Evolutionary conservation across 1,284 basidiomycete species (phyloP), one percentile per base, ranked within the genome.

Genomic region (Peniophora sp.): DNA sequence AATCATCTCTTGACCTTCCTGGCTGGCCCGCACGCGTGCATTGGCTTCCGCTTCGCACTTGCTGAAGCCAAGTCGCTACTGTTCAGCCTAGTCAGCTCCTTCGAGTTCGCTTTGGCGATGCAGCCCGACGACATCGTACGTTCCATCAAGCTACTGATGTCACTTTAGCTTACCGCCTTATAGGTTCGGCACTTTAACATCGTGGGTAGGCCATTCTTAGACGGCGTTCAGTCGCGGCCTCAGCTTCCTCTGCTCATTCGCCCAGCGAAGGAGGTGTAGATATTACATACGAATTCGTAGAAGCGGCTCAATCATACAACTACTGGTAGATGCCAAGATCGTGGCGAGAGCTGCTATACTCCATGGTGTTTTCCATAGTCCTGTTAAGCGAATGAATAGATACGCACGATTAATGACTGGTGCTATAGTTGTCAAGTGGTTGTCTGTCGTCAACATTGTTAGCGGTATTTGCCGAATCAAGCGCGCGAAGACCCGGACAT

Each of bases 31-130:
- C 71, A 73, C 36, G 71, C 78, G 1, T 84, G 81, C 59, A 83
- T 84, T 44, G 85, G 85, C 0, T 87, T 81, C 61, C 75, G 81
- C 3, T 87, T 89, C 60, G 75, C 84, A 1, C 59, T 88, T 22
- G 69, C 79, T 16, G 85, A 88, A 57, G 73, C 71, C 64, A 77
- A 77, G 53, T 72, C 71, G 0, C 65, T 83, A 2, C 56, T 84
- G 6, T 84, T 80, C 59, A 73, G 77, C 0, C 66, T 84, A 32
- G 60, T 84, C 5, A 67, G 79, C 16, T 66, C 69, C 9, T 81
- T 84, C 57, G 72, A 76, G 50, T 81, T 83, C 57, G 70, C 75
- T 54, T 64, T 77, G 6, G 73, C 70, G 2, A 69, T 77, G 12
- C 64, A 75, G 10, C 56, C 62, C 0, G 59, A 61, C 3, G 68